phyloP scores from a whole-genome alignment of 116 monocot species.

The Trichopus zeylanicus region DNA sequence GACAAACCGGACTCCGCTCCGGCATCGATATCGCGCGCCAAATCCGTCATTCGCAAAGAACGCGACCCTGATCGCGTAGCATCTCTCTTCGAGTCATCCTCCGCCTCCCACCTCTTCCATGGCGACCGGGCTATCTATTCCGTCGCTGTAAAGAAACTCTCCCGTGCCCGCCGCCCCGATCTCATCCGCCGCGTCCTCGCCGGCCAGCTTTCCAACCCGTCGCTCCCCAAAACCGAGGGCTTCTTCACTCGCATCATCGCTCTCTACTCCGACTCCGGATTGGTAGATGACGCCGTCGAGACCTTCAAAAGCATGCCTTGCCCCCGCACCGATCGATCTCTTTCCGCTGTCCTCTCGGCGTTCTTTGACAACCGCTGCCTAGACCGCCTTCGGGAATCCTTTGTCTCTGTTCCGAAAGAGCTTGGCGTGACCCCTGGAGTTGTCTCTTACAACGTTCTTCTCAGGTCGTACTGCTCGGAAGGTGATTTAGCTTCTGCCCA shows the following conservation, averaged over 20 bases:
- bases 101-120: constrained; percentile 27
- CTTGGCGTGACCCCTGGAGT: constrained; percentile 26
- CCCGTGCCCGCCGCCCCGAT: constrained; percentile 40
- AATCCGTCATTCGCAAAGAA: constrained; percentile 27
- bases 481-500: constrained; percentile 23
- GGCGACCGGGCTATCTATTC: constrained; percentile 27
- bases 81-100: constrained; percentile 35
- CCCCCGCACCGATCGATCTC: constrained; percentile 33
- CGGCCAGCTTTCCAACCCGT: constrained; percentile 17
- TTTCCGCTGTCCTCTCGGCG: constrained; percentile 52
- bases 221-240: constrained; percentile 35
- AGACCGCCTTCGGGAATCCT: constrained; percentile 31
- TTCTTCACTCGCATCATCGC: constrained; percentile 39
- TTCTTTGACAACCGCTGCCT: constrained; percentile 28
- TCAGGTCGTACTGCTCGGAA: constrained; percentile 23
- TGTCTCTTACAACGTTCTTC: constrained; percentile 34
- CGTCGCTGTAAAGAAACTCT: constrained; percentile 31
- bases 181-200: constrained; percentile 45
- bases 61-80: constrained; percentile 41
- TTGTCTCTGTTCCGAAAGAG: constrained; percentile 17
- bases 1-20: constrained; percentile 5
- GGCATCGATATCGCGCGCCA: constrained; percentile 9
- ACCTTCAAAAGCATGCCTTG: constrained; percentile 27
- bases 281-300: constrained; percentile 34
- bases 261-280: constrained; percentile 43